Evolutionary conservation across 306 rosid species (phyloP).

Genomic region (Vicia faba): DNA sequence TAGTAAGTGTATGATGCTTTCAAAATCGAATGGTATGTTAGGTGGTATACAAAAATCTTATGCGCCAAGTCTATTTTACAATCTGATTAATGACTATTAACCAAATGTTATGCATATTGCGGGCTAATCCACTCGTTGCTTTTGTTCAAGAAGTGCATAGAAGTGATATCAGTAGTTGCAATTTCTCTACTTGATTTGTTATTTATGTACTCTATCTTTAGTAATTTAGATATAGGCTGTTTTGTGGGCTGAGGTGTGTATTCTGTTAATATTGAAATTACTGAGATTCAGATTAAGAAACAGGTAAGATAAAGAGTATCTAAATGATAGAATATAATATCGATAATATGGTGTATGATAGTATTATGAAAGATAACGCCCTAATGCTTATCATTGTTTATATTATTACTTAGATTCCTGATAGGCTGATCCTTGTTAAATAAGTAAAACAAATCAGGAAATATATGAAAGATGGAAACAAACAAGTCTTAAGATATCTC

Average conservation of each 20-base stretch:
- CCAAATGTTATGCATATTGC: constrained; percentile 13
- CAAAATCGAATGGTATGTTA: constrained; percentile 18
- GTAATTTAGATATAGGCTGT: neutral
- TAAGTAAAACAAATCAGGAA: constrained; percentile 8
- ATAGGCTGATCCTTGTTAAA: neutral
- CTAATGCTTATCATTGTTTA: neutral
- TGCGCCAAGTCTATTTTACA: neutral
- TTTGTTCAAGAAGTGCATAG: neutral
- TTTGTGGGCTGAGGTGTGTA: constrained; percentile 2
- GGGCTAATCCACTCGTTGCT: constrained; percentile 17
- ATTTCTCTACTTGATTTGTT: constrained; percentile 1
- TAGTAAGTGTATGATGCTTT: constrained; percentile 10
- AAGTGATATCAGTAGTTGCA: neutral
- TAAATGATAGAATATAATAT: neutral
- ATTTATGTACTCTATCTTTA: neutral
- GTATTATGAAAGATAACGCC: neutral
- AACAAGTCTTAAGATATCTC: constrained; percentile 9
- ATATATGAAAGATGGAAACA: constrained; percentile 26
- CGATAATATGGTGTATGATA: neutral
- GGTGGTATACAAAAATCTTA: neutral
- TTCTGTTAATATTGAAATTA: no score
- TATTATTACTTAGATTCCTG: constrained; percentile 11
- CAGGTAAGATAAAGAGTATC: neutral
- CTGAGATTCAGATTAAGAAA: neutral
- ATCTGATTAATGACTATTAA: constrained; percentile 10